phyloP scores from a whole-genome alignment of 192 early-diverging fungal species.

The Spinellus fusiger region DNA sequence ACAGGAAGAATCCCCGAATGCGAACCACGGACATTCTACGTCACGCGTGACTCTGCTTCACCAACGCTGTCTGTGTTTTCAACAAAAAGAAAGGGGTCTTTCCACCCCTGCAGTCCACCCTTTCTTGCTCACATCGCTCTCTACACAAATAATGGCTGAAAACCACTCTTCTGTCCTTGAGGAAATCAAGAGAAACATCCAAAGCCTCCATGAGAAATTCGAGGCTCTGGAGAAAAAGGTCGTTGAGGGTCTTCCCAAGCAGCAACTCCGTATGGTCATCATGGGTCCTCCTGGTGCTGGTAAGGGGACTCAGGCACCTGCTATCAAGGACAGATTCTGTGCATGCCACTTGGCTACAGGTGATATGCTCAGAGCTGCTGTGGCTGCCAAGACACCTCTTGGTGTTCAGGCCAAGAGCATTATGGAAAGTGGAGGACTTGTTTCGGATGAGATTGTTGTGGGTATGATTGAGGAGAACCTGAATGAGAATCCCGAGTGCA shows the following conservation, averaged over 20 bases:
- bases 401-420: conserved; percentile 97
- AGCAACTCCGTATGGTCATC: conserved; percentile 67
- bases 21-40: too few species aligned
- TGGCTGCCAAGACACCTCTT: conserved; percentile 83
- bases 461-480: conserved; percentile 96
- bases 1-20: too few species aligned
- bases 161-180: conserved; percentile 34
- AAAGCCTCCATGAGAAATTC: conserved; percentile 32
- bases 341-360: conserved; percentile 98
- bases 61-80: not conserved
- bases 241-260: conserved; percentile 13
- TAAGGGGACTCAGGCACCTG: conserved; percentile 82
- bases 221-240: conserved; percentile 34
- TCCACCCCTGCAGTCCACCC: not conserved
- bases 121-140: not conserved
- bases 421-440: conserved; percentile 97
- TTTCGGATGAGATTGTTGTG: conserved; percentile 98
- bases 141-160: conserved; percentile 20
- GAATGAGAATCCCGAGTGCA: conserved; percentile 90
- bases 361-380: conserved; percentile 98
- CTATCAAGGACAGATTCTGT: conserved; percentile 93
- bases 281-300: conserved; percentile 90
- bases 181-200: conserved; percentile 41
- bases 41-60: not conserved
- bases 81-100: too few species aligned